Evolutionary conservation across 2,329 filamentous ascomycete genomes (phyloP), one percentile per base, ranked within the genome.

Genomic region (Hypocrella siamensis): DNA sequence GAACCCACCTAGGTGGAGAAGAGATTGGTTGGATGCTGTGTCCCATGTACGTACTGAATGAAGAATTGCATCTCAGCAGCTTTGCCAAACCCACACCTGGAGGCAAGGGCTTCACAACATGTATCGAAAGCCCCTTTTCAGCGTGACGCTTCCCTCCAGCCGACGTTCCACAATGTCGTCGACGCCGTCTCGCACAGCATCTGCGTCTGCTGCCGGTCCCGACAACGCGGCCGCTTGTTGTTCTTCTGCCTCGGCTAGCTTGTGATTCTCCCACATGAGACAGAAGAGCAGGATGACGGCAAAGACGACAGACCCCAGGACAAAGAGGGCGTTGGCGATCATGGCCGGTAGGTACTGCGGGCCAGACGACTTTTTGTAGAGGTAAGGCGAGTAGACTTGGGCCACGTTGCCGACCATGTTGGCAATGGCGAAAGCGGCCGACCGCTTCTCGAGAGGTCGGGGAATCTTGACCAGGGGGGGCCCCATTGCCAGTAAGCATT

Each of bases 331-430:
- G 19, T 35, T 35, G 33, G 33, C 19, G 19, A 35, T 32, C 33
- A 35, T 35, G 30, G 33, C 33, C 8, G 33, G 30, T 21, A 35
- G 21, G 17, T 35, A 35, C 15, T 32, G 33, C 14, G 30, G 33
- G 9, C 30, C 33, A 12, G 30, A 32, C 4, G 33, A 29, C 28
- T 30, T 25, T 7, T 19, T 17, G 21, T 35, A 35, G 19, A 35
- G 26, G 12, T 35, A 32, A 5, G 33, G 33, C 14, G 33, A 35
- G 30, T 35, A 35, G 17, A 35, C 26, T 22, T 35, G 33, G 21
- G 33, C 33, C 10, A 35, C 18, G 14, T 35, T 35, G 26, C 33
- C 33, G 5, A 35, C 17, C 33, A 35, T 35, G 33, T 35, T 35
- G 16, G 30, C 21, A 12, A 35, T 35, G 19, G 33, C 33, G 15